phyloP scores from a whole-genome alignment of 345 rosid species.

The Eucalyptus urophylla region DNA sequence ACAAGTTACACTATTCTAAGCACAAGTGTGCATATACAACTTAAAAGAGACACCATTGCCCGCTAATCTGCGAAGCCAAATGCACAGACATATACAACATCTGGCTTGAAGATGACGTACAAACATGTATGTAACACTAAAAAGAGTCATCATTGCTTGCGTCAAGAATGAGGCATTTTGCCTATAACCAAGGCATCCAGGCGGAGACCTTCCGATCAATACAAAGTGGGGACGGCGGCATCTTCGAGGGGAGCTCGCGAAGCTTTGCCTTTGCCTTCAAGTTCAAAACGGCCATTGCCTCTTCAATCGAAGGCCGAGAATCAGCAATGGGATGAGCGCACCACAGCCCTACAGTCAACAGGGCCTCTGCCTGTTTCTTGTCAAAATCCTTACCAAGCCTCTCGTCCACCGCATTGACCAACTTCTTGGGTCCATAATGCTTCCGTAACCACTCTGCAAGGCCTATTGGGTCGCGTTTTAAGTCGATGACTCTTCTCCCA shows the following conservation, averaged over 20 bases:
- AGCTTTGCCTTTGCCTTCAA: neutral
- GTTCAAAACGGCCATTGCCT: neutral
- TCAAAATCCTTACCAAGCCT: neutral
- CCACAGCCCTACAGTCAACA: neutral
- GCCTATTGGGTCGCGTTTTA: neutral
- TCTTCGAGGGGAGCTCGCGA: neutral
- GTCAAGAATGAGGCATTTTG: neutral
- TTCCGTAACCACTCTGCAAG: neutral
- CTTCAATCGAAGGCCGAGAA: neutral
- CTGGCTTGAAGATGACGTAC: constrained; percentile 17
- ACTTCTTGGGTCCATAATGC: neutral
- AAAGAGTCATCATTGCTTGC: neutral
- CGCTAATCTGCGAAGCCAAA: neutral
- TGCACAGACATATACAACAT: neutral
- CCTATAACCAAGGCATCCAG: constrained; percentile 22
- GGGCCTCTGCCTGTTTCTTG: neutral
- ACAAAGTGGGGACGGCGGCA: neutral
- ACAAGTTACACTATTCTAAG: neutral
- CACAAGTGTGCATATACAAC: neutral
- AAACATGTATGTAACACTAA: neutral
- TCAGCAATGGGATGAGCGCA: neutral
- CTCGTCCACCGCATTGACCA: neutral
- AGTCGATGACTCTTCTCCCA: neutral
- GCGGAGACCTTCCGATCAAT: neutral
- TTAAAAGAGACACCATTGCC: neutral